These are phyloP conservation scores for Hymenoscyphus fraxineus DNA, from an alignment of 2,329 filamentous ascomycete species.

Conservation along the genomic window DNA sequence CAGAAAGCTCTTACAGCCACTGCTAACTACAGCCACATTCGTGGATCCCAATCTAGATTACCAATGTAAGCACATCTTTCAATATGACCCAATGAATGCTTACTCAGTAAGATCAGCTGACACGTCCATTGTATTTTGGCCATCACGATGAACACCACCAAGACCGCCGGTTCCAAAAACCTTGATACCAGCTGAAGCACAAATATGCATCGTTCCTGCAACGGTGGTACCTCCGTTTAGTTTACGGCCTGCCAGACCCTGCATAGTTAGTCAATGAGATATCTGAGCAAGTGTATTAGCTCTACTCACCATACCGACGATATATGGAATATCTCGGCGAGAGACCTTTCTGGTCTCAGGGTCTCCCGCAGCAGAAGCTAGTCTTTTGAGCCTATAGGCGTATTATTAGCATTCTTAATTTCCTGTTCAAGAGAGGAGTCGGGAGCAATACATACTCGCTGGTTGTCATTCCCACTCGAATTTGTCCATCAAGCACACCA, in stretches of 20 bases:
- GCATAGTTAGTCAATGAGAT: constrained; percentile 10
- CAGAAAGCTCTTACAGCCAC: constrained; percentile 93
- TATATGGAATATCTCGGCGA: constrained; percentile 77
- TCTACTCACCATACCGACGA: constrained; percentile 68
- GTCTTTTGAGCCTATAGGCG: constrained; percentile 50
- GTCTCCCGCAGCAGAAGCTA: constrained; percentile 62
- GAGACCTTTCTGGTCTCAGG: constrained; percentile 76
- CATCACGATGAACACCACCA: constrained; percentile 89
- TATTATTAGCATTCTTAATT: too few species aligned
- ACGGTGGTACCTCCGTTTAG: constrained; percentile 91
- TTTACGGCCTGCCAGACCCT: constrained; percentile 62
- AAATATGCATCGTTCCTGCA: constrained; percentile 86
- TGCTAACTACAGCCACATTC: constrained; percentile 80
- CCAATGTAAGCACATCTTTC: neutral
- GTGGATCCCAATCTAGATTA: constrained; percentile 65
- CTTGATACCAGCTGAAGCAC: constrained; percentile 79
- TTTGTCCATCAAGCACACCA: constrained; percentile 78
- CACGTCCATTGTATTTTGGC: constrained; percentile 82
- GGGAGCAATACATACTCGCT: constrained; percentile 46
- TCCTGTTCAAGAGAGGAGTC: too few species aligned
- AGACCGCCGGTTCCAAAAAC: constrained; percentile 94
- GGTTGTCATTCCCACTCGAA: constrained; percentile 70
- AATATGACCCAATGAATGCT: neutral
- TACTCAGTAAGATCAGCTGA: constrained; percentile 88
- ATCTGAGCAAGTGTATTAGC: neutral